These are phyloP conservation scores for Astragalus membranaceus DNA, from an alignment of 306 rosid species.

Conservation along the genomic window DNA sequence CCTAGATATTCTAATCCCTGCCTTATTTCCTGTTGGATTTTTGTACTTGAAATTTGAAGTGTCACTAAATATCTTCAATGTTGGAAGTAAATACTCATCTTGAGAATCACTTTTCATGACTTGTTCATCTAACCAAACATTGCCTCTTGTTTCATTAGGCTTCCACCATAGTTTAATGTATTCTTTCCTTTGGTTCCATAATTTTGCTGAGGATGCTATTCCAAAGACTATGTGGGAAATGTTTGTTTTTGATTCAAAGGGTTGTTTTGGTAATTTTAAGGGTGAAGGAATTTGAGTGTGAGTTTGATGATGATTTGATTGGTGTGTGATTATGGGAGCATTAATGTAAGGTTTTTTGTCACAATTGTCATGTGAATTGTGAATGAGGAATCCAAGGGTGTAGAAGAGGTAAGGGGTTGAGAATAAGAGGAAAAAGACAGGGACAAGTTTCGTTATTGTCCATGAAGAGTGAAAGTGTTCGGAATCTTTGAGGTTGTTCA, in stretches of 20 bases:
- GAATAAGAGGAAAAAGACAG: slow-evolving; percentile 24
- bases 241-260: slow-evolving; percentile 29
- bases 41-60: slow-evolving; percentile 35
- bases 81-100: slow-evolving; percentile 26
- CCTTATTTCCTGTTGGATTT: slow-evolving; percentile 31
- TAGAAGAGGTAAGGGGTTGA: slow-evolving; percentile 26
- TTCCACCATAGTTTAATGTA: slow-evolving; percentile 68
- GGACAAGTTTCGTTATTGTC: slow-evolving; percentile 28
- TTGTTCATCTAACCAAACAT: slow-evolving; percentile 48
- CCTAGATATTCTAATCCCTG: slow-evolving; percentile 46
- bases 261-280: background rate
- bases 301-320: background rate
- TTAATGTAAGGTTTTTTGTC: background rate
- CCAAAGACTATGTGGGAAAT: slow-evolving; percentile 67
- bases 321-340: background rate
- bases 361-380: slow-evolving; percentile 2
- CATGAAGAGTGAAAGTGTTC: slow-evolving; percentile 23
- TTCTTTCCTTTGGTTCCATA: slow-evolving; percentile 51
- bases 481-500: slow-evolving; percentile 35
- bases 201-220: slow-evolving; percentile 49
- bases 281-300: too few relatives aligned
- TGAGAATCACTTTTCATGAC: slow-evolving; percentile 8
- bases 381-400: slow-evolving; percentile 21
- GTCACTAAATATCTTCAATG: slow-evolving; percentile 35
- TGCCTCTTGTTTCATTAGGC: slow-evolving; percentile 45